These are phyloP conservation scores for Musa itinerans DNA, from an alignment of 176 grass and related monocot species.

Conservation along the genomic window DNA sequence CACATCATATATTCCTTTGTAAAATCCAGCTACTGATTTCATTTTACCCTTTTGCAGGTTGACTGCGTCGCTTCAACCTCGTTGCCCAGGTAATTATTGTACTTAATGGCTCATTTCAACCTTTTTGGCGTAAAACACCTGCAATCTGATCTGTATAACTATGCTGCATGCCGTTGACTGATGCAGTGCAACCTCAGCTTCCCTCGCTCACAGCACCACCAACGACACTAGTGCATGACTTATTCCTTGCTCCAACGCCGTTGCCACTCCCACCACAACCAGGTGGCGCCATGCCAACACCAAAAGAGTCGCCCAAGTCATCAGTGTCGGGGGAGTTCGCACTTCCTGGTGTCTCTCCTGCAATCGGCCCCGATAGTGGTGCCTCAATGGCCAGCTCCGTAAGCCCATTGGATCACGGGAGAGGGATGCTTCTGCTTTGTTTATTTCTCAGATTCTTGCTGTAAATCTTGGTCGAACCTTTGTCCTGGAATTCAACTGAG, in stretches of 20 bases:
- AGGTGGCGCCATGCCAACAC: conserved; percentile 26
- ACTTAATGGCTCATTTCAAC: neutral
- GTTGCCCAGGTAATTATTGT: conserved; percentile 46
- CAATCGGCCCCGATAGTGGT: neutral
- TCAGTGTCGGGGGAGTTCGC: conserved; percentile 22
- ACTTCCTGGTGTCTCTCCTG: conserved; percentile 5
- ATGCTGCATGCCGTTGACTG: neutral
- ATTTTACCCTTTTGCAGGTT: conserved; percentile 31
- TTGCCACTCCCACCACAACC: conserved; percentile 27
- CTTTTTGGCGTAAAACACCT: neutral
- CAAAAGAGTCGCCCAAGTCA: conserved; percentile 4
- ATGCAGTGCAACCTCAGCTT: conserved; percentile 46
- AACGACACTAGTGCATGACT: conserved; percentile 48
- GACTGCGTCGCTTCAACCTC: conserved; percentile 48
- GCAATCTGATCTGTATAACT: neutral
- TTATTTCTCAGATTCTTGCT: neutral
- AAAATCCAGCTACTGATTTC: neutral
- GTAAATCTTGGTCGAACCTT: neutral
- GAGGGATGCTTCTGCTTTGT: neutral
- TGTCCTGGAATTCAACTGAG: neutral
- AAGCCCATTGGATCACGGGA: neutral
- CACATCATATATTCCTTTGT: neutral
- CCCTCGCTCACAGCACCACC: conserved; percentile 52
- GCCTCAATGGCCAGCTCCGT: neutral
- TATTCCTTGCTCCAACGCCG: conserved; percentile 49